Percentiles rank a stretch among this genome's conserved stretches.
phyloP scores from a whole-genome alignment of 352 stramenopile genomes.

The Globisporangium acanthophoron region DNA sequence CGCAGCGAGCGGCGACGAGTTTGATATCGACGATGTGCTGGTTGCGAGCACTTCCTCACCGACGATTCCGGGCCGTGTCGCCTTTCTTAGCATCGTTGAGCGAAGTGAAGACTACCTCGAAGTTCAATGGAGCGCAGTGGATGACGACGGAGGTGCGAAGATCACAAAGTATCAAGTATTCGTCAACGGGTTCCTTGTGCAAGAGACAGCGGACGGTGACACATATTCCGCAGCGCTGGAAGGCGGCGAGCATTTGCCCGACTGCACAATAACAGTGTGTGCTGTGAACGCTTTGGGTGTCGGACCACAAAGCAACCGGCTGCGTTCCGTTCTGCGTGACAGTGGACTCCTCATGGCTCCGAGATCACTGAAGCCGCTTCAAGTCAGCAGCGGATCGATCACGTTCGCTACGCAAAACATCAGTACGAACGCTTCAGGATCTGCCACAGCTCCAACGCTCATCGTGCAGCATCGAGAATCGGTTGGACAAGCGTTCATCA shows the following conservation, averaged over 20 bases:
- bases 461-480: conserved; percentile 32
- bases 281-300: conserved; percentile 32
- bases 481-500: conserved; percentile 15
- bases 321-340: not conserved
- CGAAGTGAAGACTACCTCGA: conserved; percentile 22
- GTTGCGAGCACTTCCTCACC: conserved; percentile 21
- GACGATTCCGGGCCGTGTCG: conserved; percentile 33
- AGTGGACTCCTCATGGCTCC: not conserved
- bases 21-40: conserved; percentile 21
- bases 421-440: not conserved
- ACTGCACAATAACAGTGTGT: conserved; percentile 24
- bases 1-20: conserved; percentile 22
- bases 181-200: conserved; percentile 31
- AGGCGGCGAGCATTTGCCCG: conserved; percentile 1
- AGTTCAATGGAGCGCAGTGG: conserved; percentile 34
- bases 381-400: conserved; percentile 20
- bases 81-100: conserved; percentile 25
- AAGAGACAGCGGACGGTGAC: conserved; percentile 15
- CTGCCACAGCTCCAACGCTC: conserved; percentile 6
- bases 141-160: conserved; percentile 34
- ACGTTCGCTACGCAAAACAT: conserved; percentile 14
- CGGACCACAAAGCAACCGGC: conserved; percentile 16
- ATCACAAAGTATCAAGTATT: conserved; percentile 39
- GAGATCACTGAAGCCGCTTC: conserved; percentile 8
- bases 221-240: conserved; percentile 22